phyloP scores from a whole-genome alignment of 2,329 filamentous ascomycete species.

The Metarhizium humberi region DNA sequence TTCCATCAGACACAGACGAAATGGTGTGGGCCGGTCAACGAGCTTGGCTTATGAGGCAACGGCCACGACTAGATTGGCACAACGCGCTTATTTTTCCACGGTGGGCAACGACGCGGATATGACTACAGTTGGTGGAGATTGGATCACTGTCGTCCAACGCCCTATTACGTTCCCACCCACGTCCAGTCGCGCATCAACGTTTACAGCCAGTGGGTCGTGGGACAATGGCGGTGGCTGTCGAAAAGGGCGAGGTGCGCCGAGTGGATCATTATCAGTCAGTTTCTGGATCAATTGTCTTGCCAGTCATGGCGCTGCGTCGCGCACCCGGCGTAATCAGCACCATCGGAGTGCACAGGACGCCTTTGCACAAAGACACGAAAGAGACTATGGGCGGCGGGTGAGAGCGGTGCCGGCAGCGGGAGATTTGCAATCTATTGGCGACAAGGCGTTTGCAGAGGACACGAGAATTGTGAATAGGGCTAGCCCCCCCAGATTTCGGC shows the following conservation, averaged over 20 bases:
- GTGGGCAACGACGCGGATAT: constrained; percentile 3
- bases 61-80: not conserved
- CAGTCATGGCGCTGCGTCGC: constrained; percentile 2
- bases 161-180: not conserved
- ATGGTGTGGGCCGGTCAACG: not conserved
- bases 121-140: constrained; percentile 12
- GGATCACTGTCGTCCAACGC: constrained; percentile 3
- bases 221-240: constrained; percentile 9
- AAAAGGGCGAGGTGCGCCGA: constrained; percentile 6
- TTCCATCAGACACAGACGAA: not conserved
- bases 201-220: constrained; percentile 9
- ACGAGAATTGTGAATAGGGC: not conserved
- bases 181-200: constrained; percentile 9
- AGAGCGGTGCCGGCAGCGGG: not conserved
- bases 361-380: not conserved
- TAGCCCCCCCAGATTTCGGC: not conserved
- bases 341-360: not conserved
- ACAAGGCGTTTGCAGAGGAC: not conserved
- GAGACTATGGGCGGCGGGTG: not conserved
- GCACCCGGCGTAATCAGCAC: not conserved
- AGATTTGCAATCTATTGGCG: not conserved
- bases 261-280: constrained; percentile 5
- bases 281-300: constrained; percentile 4
- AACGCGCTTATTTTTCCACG: constrained; percentile 7
- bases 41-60: not conserved